These are phyloP conservation scores for Asterionellopsis glacialis DNA, from an alignment of 108 stramenopile species.

Conservation along the genomic window DNA sequence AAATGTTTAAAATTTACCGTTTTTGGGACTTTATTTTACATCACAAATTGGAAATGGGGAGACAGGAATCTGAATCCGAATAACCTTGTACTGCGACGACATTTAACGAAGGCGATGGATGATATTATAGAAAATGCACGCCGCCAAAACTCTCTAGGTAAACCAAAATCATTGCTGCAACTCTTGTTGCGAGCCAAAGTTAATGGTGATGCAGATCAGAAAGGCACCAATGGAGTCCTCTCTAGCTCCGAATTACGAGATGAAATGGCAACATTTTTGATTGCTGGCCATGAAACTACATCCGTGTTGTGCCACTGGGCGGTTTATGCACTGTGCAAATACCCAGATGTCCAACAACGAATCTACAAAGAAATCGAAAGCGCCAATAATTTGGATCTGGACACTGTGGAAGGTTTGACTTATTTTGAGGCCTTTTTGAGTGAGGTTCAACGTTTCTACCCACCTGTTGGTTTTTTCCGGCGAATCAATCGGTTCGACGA, in stretches of 20 bases:
- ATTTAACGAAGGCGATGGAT: conserved; percentile 35
- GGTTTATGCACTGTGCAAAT: conserved; percentile 37
- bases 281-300: conserved; percentile 72
- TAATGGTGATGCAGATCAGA: not conserved
- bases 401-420: conserved; percentile 43
- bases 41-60: not conserved
- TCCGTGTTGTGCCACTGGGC: conserved; percentile 58
- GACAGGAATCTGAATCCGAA: conserved; percentile 19
- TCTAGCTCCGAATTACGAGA: conserved; percentile 39
- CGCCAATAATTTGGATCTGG: conserved; percentile 25
- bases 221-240: conserved; percentile 15
- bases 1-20: not conserved
- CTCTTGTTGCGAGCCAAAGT: conserved; percentile 42
- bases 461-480: conserved; percentile 43
- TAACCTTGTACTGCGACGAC: not conserved
- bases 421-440: conserved; percentile 57
- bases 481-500: conserved; percentile 19
- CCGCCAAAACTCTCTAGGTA: conserved; percentile 10
- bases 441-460: conserved; percentile 61
- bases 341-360: conserved; percentile 42
- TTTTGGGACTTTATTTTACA: conserved; percentile 6
- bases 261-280: conserved; percentile 62
- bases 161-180: conserved; percentile 39
- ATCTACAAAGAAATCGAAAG: conserved; percentile 41
- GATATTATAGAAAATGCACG: conserved; percentile 37